Percentiles rank a stretch among this genome's conserved stretches.
phyloP scores from a whole-genome alignment of 495 filamentous ascomycete species.

The Trichoderma reesei region DNA sequence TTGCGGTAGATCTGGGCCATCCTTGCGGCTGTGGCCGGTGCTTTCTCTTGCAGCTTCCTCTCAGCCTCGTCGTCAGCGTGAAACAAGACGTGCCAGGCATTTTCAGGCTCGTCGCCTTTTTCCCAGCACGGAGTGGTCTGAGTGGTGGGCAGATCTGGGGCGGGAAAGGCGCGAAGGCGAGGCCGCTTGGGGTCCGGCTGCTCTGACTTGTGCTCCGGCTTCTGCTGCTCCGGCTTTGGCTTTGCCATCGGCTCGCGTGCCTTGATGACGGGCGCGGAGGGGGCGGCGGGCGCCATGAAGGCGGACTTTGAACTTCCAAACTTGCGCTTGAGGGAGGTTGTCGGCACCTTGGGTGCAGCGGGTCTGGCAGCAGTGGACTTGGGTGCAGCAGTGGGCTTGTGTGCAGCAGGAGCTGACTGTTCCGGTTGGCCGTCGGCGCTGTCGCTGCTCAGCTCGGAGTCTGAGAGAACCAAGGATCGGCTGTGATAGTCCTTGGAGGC shows the following conservation, averaged over 20 bases:
- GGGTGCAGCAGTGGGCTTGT: not conserved
- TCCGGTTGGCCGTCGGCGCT: constrained; percentile 12
- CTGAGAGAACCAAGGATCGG: constrained; percentile 15
- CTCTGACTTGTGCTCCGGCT: too few species aligned
- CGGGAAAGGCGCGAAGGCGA: not conserved
- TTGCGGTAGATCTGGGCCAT: constrained; percentile 13
- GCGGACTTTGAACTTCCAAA: not conserved
- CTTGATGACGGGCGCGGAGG: not conserved
- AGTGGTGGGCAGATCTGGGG: not conserved
- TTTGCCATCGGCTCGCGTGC: not conserved
- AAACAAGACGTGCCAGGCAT: too few species aligned
- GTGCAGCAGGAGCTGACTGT: too few species aligned
- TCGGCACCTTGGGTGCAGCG: not conserved
- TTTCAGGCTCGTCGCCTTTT: not conserved
- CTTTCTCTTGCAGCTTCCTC: too few species aligned
- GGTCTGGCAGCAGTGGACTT: not conserved
- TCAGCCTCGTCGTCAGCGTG: too few species aligned
- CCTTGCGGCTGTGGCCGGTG: not conserved
- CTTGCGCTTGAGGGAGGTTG: not conserved
- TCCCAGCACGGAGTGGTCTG: not conserved
- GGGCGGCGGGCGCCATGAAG: not conserved
- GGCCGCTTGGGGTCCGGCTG: not conserved
- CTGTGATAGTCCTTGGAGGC: not conserved
- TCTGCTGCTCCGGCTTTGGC: too few species aligned
- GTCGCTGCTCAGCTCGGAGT: constrained; percentile 3